Base-by-base conservation (phyloP, 2,329 filamentous ascomycete genomes). In the Phyllosticta citribraziliensis region DNA sequence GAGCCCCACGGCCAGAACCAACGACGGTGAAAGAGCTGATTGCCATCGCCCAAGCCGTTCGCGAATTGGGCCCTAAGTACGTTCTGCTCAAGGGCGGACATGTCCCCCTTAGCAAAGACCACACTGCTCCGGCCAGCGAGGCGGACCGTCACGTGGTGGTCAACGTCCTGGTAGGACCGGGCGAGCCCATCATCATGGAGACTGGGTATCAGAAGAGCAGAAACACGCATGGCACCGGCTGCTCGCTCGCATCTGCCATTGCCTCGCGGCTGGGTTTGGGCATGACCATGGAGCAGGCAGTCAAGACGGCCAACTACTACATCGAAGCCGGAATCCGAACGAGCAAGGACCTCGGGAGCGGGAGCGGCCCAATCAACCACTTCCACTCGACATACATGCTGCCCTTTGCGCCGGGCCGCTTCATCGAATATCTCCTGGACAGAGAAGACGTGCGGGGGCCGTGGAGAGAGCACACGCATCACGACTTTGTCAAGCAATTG, bases 211-310 rank as follows among this genome's bases (percentile, higher is more conserved):
- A 90, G 64, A 75, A 80, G 10, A 91, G 88, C 9, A 87, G 80
- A 63, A 93, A 93, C 70, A 97, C 93, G 0, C 94, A 99, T 69
- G 94, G 94, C 0, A 97, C 94, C 0, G 94, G 94, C 3, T 99
- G 94, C 70, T 95, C 91, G 10, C 81, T 97, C 63, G 94, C 94
- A 51, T 96, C 88, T 64, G 88, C 88, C 2, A 88, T 92, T 67
- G 85, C 88, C 1, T 87, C 86, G n/a, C 88, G 88, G 63, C 73
- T 92, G 8, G 80, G 87, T 14, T 81, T 77, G 58, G 86, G 85
- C 0, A 70, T 82, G 56, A 74, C 78, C 5, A 77, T 88, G 1
- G 73, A 79, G 0, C 72, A 78, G 52, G 84, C 88, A 33, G 87
- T 89, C n/a, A 80, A 79, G 60, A 78, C 79, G n/a, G 88, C 86